Base-by-base conservation (phyloP, 257 asterid species). In the Solanum megistacrolobum region DNA sequence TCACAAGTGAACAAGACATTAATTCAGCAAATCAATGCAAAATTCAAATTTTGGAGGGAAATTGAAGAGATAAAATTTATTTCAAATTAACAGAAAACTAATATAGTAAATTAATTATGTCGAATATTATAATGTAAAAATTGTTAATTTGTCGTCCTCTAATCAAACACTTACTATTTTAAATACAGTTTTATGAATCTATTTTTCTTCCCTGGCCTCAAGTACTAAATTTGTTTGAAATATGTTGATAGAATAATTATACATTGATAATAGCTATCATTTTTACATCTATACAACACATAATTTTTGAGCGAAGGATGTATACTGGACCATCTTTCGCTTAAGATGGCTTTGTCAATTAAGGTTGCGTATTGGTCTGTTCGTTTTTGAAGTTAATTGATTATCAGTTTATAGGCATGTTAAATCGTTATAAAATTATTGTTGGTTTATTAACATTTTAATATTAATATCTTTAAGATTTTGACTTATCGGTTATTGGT, bases 1-100 rank as follows among this genome's bases (percentile, higher is more conserved):
- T 52, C 83, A 55, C 20, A 86, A 72, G 88, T 43, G 88, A 84
- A 38, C 82, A 41, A 58, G 71, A 83, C 69, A 87, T 32, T 55
- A 25, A 82, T 86, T 90, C 58, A 35, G 12, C 27, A 55, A 43
- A 85, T 58, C 89, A 88, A 72, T 84, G 66, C 78, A 71, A 71
- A 69, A 71, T 68, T 68, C 75, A 68, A 68, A 68, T 68, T 13
- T 68, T 29, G 75, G 75, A 13, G 75, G 75, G 75, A 68, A 27
- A 0, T 68, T 68, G 36, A 68, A 27, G 36, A 27, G 21, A 68
- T 18, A 27, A 68, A 66, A 27, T 68, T 5, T 68, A 3, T 27
- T 29, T 68, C 36, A 68, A 68, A 27, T 29, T 12, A 29, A 29
- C 3, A 12, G 36, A 25, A 65, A 65, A 25, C 9, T 0, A 20